Evolutionary conservation across 176 grass and related monocot species (phyloP), one percentile per base, ranked within the genome.

Genomic region (Hordeum marinum): DNA sequence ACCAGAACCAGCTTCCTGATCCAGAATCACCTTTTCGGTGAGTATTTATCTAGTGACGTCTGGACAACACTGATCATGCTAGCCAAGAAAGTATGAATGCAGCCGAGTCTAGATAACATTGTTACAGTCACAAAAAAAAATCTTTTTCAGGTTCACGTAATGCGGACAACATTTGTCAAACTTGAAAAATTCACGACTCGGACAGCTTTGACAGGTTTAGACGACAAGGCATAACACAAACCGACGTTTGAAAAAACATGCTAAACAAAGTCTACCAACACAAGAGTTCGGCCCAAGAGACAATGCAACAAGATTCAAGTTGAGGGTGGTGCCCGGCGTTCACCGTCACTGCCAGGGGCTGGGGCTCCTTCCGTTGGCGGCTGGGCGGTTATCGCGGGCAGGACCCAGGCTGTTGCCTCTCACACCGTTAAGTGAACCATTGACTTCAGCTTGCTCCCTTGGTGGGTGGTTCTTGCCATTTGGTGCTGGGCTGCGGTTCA

Each of bases 401-500:
- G 50, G 87, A 27, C 87, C 87, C 29, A 60, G 54, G 57, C 74
- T 84, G 27, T 61, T 64, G 45, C 20, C 84, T 76, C 45, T 64
- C 42, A 26, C 29, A 48, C 46, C 72, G 73, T 68, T 83, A 62
- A 85, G 76, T 34, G 58, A 82, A 7, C 85, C 88, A 42, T 90
- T 87, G 41, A 55, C 85, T 68, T 89, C 83, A 82, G 79, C 81
- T 68, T 35, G 71, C n/a, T 58, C 84, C 81, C 48, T 94, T 52
- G 81, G 88, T 45, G 76, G 62, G 45, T 87, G 84, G 83, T 70
- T 90, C 57, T 34, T 73, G 52, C 63, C 78, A 77, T 83, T 64
- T 76, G 87, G 69, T 6, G 78, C 88, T 58, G 25, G 79, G 46
- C 88, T 90, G 45, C 11, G 72, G 71, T 80, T 85, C 50, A 50